phyloP scores from a whole-genome alignment of 805 yeast genomes.

The Grigorovia yakushimaensis region DNA sequence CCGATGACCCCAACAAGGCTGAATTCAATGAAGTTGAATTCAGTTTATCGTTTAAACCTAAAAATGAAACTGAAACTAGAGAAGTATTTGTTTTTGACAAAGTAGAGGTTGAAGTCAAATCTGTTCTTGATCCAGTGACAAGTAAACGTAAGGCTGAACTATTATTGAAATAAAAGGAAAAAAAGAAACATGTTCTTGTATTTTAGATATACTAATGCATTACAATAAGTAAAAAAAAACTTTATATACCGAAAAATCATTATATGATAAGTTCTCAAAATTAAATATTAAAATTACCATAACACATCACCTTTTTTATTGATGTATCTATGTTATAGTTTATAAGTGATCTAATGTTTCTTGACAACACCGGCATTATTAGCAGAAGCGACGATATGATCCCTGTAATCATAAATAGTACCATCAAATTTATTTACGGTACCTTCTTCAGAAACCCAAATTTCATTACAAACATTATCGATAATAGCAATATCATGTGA shows the following conservation, averaged over 20 bases:
- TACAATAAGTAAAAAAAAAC: background rate
- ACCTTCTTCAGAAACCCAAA: conserved; percentile 91
- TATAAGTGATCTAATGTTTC: conserved; percentile 42
- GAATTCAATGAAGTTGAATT: conserved; percentile 70
- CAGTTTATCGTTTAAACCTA: conserved; percentile 46
- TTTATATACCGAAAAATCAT: too few species aligned
- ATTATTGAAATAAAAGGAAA: conserved; percentile 37
- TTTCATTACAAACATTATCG: conserved; percentile 79
- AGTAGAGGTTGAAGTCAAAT: conserved; percentile 72
- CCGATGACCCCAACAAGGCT: conserved; percentile 53
- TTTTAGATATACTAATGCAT: background rate
- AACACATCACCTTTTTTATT: background rate
- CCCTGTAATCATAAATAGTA: conserved; percentile 78
- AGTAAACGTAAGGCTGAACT: conserved; percentile 90
- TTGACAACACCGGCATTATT: conserved; percentile 85
- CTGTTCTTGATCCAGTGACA: conserved; percentile 73
- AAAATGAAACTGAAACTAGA: conserved; percentile 36
- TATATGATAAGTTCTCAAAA: too few species aligned
- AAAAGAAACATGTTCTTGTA: too few species aligned
- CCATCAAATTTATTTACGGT: conserved; percentile 73
- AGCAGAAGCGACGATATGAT: conserved; percentile 71
- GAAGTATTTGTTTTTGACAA: conserved; percentile 70
- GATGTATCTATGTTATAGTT: background rate
- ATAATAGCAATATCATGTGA: conserved; percentile 94
- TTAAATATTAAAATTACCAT: too few species aligned